Conservation (phyloP, 2,329 filamentous ascomycete genomes). For the Fusarium multiceps region DNA sequence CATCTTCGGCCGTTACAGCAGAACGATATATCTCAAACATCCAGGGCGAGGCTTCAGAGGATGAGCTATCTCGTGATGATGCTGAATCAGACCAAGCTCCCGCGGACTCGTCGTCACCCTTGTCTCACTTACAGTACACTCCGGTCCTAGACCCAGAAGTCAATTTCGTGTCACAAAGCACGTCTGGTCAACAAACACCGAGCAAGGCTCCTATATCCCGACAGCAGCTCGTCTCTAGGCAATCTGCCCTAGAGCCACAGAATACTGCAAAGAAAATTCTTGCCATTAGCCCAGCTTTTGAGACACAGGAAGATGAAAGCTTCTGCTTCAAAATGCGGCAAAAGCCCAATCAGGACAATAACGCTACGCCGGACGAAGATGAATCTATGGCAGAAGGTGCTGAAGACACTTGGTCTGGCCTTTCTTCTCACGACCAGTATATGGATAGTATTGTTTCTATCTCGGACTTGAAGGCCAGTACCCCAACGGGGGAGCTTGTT, state of each 20-base stretch:
- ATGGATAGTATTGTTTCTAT: conserved; percentile 4
- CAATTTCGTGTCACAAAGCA: conserved; percentile 15
- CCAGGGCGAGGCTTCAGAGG: conserved; percentile 18
- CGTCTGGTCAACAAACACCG: conserved; percentile 14
- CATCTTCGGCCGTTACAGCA: conserved; percentile 21
- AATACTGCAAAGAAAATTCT: not conserved
- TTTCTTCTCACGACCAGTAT: conserved; percentile 21
- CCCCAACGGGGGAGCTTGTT: not conserved
- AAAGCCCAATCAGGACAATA: not conserved
- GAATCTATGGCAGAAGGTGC: not conserved
- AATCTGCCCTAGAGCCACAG: too few species aligned
- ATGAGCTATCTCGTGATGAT: conserved; percentile 29
- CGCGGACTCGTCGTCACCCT: conserved; percentile 44
- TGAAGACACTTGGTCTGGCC: conserved; percentile 37
- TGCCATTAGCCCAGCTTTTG: conserved; percentile 12
- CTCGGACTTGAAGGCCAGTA: not conserved
- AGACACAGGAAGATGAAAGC: conserved; percentile 51
- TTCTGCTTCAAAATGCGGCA: conserved; percentile 48
- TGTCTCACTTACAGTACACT: conserved; percentile 41
- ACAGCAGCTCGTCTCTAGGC: not conserved
- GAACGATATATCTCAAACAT: not conserved
- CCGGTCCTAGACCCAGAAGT: conserved; percentile 5
- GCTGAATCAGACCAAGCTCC: conserved; percentile 30
- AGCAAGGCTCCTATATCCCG: not conserved
- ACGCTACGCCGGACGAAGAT: not conserved